Evolutionary conservation across 306 rosid genomes (phyloP), one percentile per base, ranked within the genome.

Genomic region (Cicer chorassanicum): DNA sequence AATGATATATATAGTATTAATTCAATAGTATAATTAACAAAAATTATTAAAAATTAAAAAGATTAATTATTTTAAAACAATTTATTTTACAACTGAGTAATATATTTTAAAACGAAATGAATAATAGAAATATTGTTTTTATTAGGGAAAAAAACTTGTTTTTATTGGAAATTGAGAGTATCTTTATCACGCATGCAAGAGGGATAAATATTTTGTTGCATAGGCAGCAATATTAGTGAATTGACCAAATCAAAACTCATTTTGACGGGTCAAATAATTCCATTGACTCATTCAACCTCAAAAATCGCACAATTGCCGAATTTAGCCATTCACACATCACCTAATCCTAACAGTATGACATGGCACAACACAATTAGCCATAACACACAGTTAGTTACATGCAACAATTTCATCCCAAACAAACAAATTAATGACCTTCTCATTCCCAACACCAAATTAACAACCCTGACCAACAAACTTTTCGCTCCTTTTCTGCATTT

Each of bases 231-330:
- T 7, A 12, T 66, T 49, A 70, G 74, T 45, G 0, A 0, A 76
- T 81, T 60, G 88, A 86, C 89, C 80, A 67, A 74, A 68, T 86
- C 89, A 86, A 69, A 74, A 19, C 7, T 41, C 6, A 53, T 42
- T 42, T 61, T 40, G 8, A 14, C 36, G 50, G 68, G 40, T 66
- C 19, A 29, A 54, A 70, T 12, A 9, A 65, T 9, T 4, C 39
- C 0, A 12, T 74, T 77, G 13, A 42, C 73, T 43, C 8, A 14
- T 66, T 68, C 83, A 24, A 39, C 8, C 6, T 36, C 78, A 51
- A 72, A 72, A 71, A 14, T 40, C 4, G 29, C 9, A 34, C 0
- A 54, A n/a, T 73, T 65, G 4, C 67, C 42, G 4, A 0, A 7
- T 55, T 82, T 73, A 62, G 83, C 49, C 56, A 67, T 5, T 14